phyloP scores from a whole-genome alignment of 345 rosid genomes.

The Eucalyptus sp. region DNA sequence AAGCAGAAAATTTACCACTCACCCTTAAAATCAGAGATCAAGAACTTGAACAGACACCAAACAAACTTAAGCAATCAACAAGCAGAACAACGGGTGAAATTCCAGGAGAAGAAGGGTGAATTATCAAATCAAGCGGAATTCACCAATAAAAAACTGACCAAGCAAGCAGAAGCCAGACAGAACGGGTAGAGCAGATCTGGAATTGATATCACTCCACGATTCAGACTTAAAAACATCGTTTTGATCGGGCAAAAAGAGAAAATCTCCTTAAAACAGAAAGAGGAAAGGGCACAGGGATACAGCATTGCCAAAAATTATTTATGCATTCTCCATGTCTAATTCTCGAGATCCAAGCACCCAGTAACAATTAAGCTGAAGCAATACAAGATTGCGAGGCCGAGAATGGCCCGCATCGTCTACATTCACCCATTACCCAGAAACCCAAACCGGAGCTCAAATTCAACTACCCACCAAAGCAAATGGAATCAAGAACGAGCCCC shows the following conservation, averaged over 20 bases:
- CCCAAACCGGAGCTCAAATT: not conserved
- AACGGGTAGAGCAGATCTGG: not conserved
- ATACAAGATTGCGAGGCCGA: not conserved
- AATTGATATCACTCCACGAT: not conserved
- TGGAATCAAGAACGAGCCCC: not conserved
- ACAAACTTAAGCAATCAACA: not conserved
- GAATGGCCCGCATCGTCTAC: not conserved
- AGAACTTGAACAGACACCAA: not conserved
- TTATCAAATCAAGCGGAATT: not conserved
- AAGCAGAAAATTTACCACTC: not conserved
- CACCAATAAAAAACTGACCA: not conserved
- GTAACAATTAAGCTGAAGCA: not conserved
- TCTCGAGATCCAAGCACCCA: not conserved
- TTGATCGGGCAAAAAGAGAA: not conserved
- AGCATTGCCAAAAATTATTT: not conserved
- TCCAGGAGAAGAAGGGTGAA: not conserved
- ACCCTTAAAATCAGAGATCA: not conserved
- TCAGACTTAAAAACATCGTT: not conserved
- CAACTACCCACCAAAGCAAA: not conserved
- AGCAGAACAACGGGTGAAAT: not conserved
- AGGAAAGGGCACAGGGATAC: not conserved
- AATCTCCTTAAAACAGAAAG: not conserved
- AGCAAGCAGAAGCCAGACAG: not conserved
- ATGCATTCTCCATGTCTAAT: not conserved
- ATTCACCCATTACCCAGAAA: not conserved